Conservation (phyloP, 768 basidiomycete genomes). For the Leccinum subtestaceum region DNA sequence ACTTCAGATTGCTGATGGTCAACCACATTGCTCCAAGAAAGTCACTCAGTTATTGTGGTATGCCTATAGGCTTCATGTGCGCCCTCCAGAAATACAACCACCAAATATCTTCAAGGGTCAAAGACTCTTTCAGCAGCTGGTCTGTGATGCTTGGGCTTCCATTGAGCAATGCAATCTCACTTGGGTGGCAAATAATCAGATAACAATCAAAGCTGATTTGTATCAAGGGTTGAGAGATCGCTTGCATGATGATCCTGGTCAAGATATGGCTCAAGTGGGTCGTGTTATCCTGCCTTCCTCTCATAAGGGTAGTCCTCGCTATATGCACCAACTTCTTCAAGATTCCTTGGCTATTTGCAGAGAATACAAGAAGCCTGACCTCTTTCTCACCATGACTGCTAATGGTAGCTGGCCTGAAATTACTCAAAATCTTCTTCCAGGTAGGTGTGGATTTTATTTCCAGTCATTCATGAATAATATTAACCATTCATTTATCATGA, state of each 20-base stretch:
- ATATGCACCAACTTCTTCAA: constrained; percentile 44
- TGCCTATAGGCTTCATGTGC: background rate
- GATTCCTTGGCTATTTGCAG: constrained; percentile 46
- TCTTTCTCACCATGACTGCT: constrained; percentile 53
- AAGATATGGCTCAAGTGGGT: background rate
- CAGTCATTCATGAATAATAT: background rate
- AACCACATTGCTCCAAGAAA: background rate
- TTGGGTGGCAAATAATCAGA: background rate
- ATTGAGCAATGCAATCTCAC: background rate
- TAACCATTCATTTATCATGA: no score
- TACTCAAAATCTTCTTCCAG: constrained; percentile 33
- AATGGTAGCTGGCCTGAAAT: constrained; percentile 53
- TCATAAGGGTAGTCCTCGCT: constrained; percentile 37
- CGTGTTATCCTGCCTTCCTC: constrained; percentile 31
- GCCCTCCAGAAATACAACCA: background rate
- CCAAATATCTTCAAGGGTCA: background rate
- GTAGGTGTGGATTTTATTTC: constrained; percentile 1
- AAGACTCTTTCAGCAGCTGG: background rate
- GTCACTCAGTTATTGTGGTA: background rate
- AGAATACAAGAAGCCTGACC: constrained; percentile 35
- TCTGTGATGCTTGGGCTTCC: background rate
- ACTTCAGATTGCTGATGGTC: background rate
- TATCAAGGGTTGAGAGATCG: background rate
- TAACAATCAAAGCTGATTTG: background rate
- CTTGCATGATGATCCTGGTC: background rate